These are phyloP conservation scores for Prunus mongolica DNA, from an alignment of 306 rosid species.

Conservation along the genomic window DNA sequence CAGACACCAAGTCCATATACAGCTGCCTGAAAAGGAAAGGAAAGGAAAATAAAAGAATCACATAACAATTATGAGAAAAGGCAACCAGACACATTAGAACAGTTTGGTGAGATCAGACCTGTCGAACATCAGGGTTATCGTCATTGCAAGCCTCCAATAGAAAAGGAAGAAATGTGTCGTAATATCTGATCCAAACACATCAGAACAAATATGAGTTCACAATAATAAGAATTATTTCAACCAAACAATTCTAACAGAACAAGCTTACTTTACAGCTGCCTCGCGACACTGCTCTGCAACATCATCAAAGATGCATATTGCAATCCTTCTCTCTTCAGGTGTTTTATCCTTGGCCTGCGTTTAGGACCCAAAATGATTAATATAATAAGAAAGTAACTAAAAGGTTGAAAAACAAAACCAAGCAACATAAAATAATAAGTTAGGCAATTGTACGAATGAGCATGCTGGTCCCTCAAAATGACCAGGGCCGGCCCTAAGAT, in stretches of 20 bases:
- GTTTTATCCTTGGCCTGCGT: conserved; percentile 92
- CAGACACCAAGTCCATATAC: conserved; percentile 99
- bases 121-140: conserved; percentile 89
- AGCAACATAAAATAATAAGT: not conserved
- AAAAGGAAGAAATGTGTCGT: conserved; percentile 89
- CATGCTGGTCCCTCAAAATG: not conserved
- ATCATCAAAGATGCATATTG: conserved; percentile 98
- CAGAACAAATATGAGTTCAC: not conserved
- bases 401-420: not conserved
- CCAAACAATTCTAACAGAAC: not conserved
- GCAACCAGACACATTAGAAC: not conserved
- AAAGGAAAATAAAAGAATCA: conserved; percentile 16
- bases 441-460: not conserved
- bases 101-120: conserved; percentile 50
- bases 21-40: conserved; percentile 66
- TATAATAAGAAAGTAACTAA: not conserved
- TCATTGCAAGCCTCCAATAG: conserved; percentile 97
- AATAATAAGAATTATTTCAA: conserved; percentile 1
- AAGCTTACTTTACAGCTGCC: conserved; percentile 78
- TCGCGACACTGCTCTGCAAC: conserved; percentile 98
- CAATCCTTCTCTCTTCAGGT: conserved; percentile 95
- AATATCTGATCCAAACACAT: conserved; percentile 63
- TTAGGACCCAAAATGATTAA: not conserved
- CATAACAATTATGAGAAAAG: not conserved
- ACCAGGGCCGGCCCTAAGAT: too few relatives aligned